Conservation (phyloP, 2,329 filamentous ascomycete genomes). For the Ophiocordyceps camponoti-leonardi region DNA sequence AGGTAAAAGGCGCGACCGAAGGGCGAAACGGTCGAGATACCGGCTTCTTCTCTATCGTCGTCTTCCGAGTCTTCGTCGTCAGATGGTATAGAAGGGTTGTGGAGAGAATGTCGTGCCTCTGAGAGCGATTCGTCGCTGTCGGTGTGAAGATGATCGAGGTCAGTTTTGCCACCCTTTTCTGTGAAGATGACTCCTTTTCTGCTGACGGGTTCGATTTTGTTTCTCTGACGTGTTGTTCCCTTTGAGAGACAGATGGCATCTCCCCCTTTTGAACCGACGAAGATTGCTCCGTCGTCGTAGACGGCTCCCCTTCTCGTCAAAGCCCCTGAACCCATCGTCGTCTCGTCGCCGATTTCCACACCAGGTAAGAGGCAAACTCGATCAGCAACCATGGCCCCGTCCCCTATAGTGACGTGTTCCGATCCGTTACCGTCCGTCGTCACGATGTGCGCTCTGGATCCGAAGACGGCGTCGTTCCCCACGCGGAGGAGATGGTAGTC, state of each 20-base stretch:
- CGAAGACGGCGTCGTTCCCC: conserved; percentile 40
- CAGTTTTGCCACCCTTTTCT: neutral
- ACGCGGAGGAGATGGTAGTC: conserved; percentile 38
- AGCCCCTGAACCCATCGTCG: conserved; percentile 35
- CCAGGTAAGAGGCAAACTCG: conserved; percentile 34
- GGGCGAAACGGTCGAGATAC: conserved; percentile 13
- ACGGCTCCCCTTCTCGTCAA: conserved; percentile 25
- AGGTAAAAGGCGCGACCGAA: conserved; percentile 39
- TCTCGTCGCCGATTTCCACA: conserved; percentile 26
- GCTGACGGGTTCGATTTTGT: no score
- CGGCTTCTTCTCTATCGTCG: neutral
- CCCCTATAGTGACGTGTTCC: conserved; percentile 25
- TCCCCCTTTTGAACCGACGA: conserved; percentile 33
- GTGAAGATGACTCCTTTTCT: neutral
- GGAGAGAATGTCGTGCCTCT: neutral
- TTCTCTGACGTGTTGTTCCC: neutral
- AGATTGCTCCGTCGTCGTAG: conserved; percentile 28
- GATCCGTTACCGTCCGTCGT: conserved; percentile 33
- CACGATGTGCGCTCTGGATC: conserved; percentile 32
- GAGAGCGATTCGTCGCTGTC: no score
- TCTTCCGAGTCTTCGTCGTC: no score
- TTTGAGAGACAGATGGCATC: conserved; percentile 14
- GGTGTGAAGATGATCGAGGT: neutral
- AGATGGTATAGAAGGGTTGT: neutral
- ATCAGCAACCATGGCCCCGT: conserved; percentile 38